Evolutionary conservation across 257 asterid genomes (phyloP), one percentile per base, ranked within the genome.

Genomic region (Agastache rugosa): DNA sequence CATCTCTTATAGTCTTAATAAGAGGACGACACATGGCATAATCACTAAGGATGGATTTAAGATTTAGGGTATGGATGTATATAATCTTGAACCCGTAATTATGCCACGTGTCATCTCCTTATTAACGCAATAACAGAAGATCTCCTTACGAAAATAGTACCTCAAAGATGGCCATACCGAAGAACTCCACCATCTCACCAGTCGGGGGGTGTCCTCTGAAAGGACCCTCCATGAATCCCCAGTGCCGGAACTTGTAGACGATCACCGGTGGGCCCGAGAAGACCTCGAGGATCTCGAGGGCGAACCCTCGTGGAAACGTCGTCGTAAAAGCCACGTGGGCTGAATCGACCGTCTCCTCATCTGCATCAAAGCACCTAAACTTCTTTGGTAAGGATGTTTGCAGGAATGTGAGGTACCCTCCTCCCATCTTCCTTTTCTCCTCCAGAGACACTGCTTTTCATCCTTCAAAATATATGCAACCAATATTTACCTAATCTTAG

Each of bases 161-260:
- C 87, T 83, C 81, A 20, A 75, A 80, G 55, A 83, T 62, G 74
- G 82, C 50, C 70, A 83, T 76, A 0, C 87, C 87, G 19, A 62
- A 84, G 20, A 81, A 66, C 73, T 84, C 82, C 4, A 81, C 85
- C 81, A 75, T 73, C 31, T 84, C 80, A 68, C 85, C 85, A 1
- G 85, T 84, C 1, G 88, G 83, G 7, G 79, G 68, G 29, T 81
- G 80, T 0, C 84, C 88, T 54, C 75, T 78, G 54, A 84, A 84
- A 69, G 85, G 82, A 27, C 88, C 88, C 76, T 84, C 88, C 88
- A 84, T 84, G 80, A 75, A 84, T n/a, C 85, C 88, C 88, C 88
- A 80, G 70, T 84, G 88, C 74, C 88, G 61, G 75, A 84, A 84
- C 82, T 84, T 84, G 80, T 78, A 81, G 4, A 76, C 82, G 65